Evolutionary conservation across 192 early-diverging fungal species (phyloP).

Genomic region (Mortierella antarctica): DNA sequence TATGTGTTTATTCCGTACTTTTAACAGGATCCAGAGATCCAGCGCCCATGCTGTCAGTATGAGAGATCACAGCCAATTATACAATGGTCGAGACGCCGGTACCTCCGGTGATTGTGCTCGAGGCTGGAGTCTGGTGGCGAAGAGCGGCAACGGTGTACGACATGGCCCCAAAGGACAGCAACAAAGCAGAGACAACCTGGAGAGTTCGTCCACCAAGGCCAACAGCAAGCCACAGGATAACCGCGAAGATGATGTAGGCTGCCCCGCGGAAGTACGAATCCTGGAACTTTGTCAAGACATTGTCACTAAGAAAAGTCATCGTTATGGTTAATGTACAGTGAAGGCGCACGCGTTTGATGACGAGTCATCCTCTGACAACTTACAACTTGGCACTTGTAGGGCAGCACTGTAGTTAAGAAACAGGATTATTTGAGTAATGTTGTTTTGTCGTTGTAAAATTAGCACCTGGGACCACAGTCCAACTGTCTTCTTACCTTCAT

Average conservation of each 20-base stretch:
- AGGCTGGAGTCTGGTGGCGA: constrained; percentile 61
- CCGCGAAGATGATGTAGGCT: constrained; percentile 60
- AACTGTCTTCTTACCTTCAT: constrained; percentile 55
- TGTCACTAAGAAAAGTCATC: constrained; percentile 42
- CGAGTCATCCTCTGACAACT: constrained; percentile 13
- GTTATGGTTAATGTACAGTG: not conserved
- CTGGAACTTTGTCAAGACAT: constrained; percentile 59
- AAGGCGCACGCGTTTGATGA: not conserved
- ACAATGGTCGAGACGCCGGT: constrained; percentile 62
- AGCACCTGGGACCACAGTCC: not conserved
- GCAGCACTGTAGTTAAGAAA: constrained; percentile 50
- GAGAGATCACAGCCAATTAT: constrained; percentile 13
- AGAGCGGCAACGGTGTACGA: constrained; percentile 58
- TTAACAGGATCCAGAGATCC: no score
- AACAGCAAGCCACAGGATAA: constrained; percentile 62
- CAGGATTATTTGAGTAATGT: not conserved
- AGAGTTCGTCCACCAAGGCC: constrained; percentile 8
- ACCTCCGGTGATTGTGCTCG: constrained; percentile 58
- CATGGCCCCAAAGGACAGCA: constrained; percentile 44
- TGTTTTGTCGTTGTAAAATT: not conserved
- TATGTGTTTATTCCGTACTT: no score
- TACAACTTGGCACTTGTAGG: constrained; percentile 64
- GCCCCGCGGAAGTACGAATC: constrained; percentile 60
- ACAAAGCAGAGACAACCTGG: constrained; percentile 49
- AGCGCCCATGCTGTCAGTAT: no score